Evolutionary conservation across 2,329 filamentous ascomycete genomes (phyloP).

Genomic region (Claviceps africana): DNA sequence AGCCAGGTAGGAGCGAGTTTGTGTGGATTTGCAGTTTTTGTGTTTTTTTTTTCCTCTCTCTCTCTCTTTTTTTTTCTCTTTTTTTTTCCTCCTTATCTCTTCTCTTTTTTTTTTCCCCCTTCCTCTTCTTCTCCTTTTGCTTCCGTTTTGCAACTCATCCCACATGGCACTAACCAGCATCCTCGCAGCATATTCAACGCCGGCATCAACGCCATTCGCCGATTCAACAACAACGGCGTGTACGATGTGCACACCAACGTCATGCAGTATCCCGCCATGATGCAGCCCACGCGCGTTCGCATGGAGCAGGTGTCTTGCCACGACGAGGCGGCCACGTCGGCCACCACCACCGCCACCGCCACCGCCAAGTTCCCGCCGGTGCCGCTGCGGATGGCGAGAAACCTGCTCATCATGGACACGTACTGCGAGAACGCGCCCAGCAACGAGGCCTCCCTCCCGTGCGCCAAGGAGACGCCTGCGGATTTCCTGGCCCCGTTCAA

Average conservation of each 20-base stretch:
- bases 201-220: constrained; percentile 52
- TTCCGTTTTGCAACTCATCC: too few relatives aligned
- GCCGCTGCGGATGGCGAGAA: constrained; percentile 35
- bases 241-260: constrained; percentile 92
- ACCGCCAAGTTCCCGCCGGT: constrained; percentile 32
- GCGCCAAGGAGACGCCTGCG: constrained; percentile 27
- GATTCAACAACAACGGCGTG: constrained; percentile 56
- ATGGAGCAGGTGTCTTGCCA: constrained; percentile 55
- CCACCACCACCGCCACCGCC: not conserved
- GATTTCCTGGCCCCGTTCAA: constrained; percentile 39
- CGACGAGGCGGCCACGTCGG: constrained; percentile 11
- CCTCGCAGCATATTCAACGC: constrained; percentile 75
- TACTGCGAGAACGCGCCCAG: constrained; percentile 37
- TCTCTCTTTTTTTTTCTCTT: too few relatives aligned
- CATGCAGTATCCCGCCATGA: constrained; percentile 74
- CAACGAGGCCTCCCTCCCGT: constrained; percentile 31
- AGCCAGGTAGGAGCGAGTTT: constrained; percentile 55
- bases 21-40: not conserved
- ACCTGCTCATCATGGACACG: constrained; percentile 42
- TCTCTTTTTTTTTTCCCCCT: not conserved
- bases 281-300: constrained; percentile 77
- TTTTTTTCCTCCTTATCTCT: not conserved
- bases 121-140: not conserved
- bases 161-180: too few relatives aligned
- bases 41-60: not conserved